Conservation (phyloP, 768 basidiomycete genomes). For the Cystofilobasidium capitatum region DNA sequence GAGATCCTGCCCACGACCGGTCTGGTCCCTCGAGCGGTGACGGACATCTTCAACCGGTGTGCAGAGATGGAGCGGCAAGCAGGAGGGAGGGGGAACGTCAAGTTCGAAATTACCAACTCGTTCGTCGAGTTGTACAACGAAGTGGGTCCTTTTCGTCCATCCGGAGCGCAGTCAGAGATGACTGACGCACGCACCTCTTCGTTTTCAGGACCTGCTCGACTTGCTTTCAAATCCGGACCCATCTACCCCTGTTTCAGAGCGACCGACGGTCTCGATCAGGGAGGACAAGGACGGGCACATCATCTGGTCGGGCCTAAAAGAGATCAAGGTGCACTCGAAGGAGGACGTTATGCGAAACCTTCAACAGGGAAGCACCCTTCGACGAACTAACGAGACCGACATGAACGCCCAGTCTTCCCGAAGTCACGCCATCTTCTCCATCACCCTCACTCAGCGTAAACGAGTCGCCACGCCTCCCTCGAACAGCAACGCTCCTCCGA, state of each 20-base stretch:
- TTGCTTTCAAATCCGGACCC: slow-evolving; percentile 50
- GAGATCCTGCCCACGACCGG: slow-evolving; percentile 43
- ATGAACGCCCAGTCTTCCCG: slow-evolving; percentile 99
- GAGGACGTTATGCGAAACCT: slow-evolving; percentile 81
- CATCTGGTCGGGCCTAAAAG: slow-evolving; percentile 90
- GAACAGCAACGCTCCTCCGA: background rate
- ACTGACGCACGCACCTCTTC: background rate
- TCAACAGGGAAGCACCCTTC: slow-evolving; percentile 75
- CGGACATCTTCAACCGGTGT: slow-evolving; percentile 70
- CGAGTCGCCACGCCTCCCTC: slow-evolving; percentile 19
- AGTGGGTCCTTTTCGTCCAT: slow-evolving; percentile 16
- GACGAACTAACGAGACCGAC: slow-evolving; percentile 91
- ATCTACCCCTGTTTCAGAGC: slow-evolving; percentile 57
- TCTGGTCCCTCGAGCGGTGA: slow-evolving; percentile 88
- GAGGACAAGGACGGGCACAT: slow-evolving; percentile 96
- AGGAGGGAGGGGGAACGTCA: slow-evolving; percentile 55
- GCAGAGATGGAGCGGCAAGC: slow-evolving; percentile 61
- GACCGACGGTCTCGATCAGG: slow-evolving; percentile 60
- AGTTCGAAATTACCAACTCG: slow-evolving; percentile 41
- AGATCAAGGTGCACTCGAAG: slow-evolving; percentile 73
- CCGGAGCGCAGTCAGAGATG: background rate
- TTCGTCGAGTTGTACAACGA: slow-evolving; percentile 99
- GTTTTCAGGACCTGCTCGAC: slow-evolving; percentile 70
- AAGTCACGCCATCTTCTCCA: slow-evolving; percentile 96
- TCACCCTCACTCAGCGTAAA: slow-evolving; percentile 86